Percentiles rank a stretch among this genome's conserved stretches.
phyloP scores from a whole-genome alignment of 2,329 filamentous ascomycete species.

The Ophiobolus disseminans region DNA sequence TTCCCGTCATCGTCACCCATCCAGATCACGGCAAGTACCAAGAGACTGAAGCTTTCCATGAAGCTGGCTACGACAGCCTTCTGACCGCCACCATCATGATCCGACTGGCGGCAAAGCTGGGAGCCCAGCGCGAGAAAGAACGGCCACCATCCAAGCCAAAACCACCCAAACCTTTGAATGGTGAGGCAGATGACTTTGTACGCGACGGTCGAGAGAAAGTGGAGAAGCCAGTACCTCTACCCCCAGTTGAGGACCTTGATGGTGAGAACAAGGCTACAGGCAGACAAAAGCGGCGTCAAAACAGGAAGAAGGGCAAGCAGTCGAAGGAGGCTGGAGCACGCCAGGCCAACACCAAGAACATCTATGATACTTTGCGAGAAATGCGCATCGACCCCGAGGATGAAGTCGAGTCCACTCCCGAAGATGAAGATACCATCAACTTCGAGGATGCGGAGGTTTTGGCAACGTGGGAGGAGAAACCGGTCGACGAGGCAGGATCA shows the following conservation, averaged over 20 bases:
- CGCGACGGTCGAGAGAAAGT: conserved; percentile 27
- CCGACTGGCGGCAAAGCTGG: conserved; percentile 61
- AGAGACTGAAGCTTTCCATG: conserved; percentile 56
- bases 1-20: conserved; percentile 51
- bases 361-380: conserved; percentile 32
- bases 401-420: conserved; percentile 11
- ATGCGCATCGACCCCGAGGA: conserved; percentile 9
- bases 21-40: conserved; percentile 51
- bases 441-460: conserved; percentile 3
- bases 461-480: conserved; percentile 4
- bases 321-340: conserved; percentile 7
- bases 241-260: conserved; percentile 13
- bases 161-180: conserved; percentile 9
- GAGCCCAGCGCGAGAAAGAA: conserved; percentile 37
- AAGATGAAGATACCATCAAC: conserved; percentile 14
- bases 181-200: no score
- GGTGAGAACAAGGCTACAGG: conserved; percentile 16
- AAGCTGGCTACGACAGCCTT: conserved; percentile 69
- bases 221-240: conserved; percentile 17
- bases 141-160: conserved; percentile 1
- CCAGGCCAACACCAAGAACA: conserved; percentile 35
- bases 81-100: conserved; percentile 67
- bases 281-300: conserved; percentile 15
- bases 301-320: conserved; percentile 15
- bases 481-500: conserved; percentile 2